A percentile compares a stretch with the other conserved stretches of the same genome.
Evolutionary conservation across 768 basidiomycete species (phyloP).

Genomic region (Mycena galopus): DNA sequence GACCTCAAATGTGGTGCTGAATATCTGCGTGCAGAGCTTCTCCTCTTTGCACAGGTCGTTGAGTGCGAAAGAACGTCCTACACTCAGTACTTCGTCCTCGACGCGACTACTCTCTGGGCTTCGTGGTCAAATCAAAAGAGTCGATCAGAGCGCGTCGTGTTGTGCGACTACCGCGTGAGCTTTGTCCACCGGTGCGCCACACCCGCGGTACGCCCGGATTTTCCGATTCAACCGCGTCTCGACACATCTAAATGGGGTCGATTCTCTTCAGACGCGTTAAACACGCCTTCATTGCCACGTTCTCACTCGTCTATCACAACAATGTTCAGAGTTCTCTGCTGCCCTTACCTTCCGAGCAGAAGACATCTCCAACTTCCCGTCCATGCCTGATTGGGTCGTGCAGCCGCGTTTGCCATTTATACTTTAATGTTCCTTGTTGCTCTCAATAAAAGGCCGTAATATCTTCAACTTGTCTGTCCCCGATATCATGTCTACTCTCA

Average conservation of each 20-base stretch:
- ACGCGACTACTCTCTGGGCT: not conserved
- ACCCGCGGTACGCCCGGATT: conserved; percentile 6
- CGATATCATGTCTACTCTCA: conserved; percentile 40
- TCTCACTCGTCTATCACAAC: conserved; percentile 27
- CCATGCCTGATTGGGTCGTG: conserved; percentile 12
- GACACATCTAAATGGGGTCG: not conserved
- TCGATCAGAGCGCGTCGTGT: not conserved
- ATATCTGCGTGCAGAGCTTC: too few species aligned
- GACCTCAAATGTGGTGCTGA: too few species aligned
- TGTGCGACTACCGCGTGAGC: conserved; percentile 9
- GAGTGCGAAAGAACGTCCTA: too few species aligned
- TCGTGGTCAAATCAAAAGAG: too few species aligned
- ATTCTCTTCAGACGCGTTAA: conserved; percentile 1
- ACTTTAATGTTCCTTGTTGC: conserved; percentile 22
- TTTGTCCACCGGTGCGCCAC: conserved; percentile 5
- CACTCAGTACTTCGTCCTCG: too few species aligned
- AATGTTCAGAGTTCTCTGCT: conserved; percentile 24
- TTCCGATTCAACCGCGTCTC: conserved; percentile 19
- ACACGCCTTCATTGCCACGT: conserved; percentile 11
- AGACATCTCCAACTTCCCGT: conserved; percentile 16
- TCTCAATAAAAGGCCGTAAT: conserved; percentile 24
- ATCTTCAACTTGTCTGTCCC: conserved; percentile 1
- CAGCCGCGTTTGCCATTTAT: conserved; percentile 28
- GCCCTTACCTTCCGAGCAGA: conserved; percentile 28
- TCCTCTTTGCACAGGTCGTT: too few species aligned